Conservation (phyloP, 768 basidiomycete genomes). For the Lyophyllum semitale region DNA sequence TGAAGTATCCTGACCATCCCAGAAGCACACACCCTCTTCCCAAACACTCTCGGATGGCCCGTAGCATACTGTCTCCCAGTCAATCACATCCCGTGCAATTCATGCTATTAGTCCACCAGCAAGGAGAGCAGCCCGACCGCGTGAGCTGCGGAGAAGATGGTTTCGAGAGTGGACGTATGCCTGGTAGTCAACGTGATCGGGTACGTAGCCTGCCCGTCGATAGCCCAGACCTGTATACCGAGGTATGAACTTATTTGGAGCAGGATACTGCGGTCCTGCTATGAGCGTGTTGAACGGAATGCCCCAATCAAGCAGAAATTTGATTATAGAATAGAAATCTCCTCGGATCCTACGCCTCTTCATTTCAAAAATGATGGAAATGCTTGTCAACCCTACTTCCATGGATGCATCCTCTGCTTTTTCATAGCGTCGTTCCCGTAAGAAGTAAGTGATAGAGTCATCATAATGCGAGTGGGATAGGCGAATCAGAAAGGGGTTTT, state of each 20-base stretch:
- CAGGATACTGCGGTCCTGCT: not conserved
- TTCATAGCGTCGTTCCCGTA: too few relatives aligned
- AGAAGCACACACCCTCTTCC: not conserved
- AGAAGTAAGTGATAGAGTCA: too few relatives aligned
- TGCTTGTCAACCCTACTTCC: conserved; percentile 7
- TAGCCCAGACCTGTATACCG: conserved; percentile 16
- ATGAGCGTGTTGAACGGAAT: conserved; percentile 13
- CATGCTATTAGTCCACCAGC: conserved; percentile 26
- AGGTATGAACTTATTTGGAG: not conserved
- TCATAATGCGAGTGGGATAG: too few relatives aligned
- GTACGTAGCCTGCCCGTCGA: conserved; percentile 8
- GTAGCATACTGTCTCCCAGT: conserved; percentile 8
- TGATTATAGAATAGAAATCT: not conserved
- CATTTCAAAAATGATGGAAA: conserved; percentile 10
- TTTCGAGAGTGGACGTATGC: conserved; percentile 1
- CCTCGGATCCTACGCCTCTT: not conserved
- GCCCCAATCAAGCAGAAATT: conserved; percentile 6
- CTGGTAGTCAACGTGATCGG: conserved; percentile 2
- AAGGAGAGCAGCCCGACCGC: conserved; percentile 25
- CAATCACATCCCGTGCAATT: conserved; percentile 16
- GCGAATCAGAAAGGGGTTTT: too few relatives aligned
- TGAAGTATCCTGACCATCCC: not conserved
- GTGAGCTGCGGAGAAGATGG: conserved; percentile 4
- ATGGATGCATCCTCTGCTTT: too few relatives aligned
- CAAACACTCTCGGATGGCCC: conserved; percentile 19